Evolutionary conservation across 2,329 filamentous ascomycete genomes (phyloP).

Genomic region (Leptographium galeiforme): DNA sequence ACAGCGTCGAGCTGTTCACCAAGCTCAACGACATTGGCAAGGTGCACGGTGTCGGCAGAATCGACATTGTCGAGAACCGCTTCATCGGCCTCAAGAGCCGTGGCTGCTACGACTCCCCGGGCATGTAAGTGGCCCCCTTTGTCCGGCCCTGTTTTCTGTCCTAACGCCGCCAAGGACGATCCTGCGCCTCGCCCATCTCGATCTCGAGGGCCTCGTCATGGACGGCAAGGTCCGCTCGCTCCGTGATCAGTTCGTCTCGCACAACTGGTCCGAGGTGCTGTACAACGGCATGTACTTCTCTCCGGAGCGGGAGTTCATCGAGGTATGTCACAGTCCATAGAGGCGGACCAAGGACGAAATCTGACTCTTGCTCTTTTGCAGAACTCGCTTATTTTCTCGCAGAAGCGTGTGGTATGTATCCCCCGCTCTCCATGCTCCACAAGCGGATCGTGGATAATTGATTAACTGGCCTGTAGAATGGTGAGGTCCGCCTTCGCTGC

Average conservation of each 20-base stretch:
- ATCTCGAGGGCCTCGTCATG: conserved; percentile 36
- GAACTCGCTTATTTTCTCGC: conserved; percentile 46
- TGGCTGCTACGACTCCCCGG: conserved; percentile 65
- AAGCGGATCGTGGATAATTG: background rate
- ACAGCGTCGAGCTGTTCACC: conserved; percentile 59
- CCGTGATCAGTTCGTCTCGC: conserved; percentile 43
- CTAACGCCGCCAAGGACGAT: conserved; percentile 12
- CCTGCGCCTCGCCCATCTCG: conserved; percentile 26
- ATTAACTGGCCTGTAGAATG: conserved; percentile 14
- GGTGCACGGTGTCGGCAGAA: conserved; percentile 61
- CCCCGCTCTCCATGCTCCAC: background rate
- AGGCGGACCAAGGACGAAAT: background rate
- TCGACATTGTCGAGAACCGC: conserved; percentile 74
- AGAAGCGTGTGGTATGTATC: conserved; percentile 32
- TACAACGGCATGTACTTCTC: conserved; percentile 37
- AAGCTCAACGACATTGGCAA: conserved; percentile 58
- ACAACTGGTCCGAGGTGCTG: conserved; percentile 32
- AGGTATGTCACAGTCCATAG: conserved; percentile 18
- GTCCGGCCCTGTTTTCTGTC: background rate
- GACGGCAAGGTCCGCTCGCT: conserved; percentile 44
- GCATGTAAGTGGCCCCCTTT: conserved; percentile 19
- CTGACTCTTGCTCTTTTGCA: background rate
- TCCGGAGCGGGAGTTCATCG: conserved; percentile 40
- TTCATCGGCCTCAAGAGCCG: conserved; percentile 61
- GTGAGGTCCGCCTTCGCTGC: conserved; percentile 22